Percentiles rank a stretch among this genome's conserved stretches.
phyloP scores from a whole-genome alignment of 371 early-diverging fungal species.

The Mucor indicus region DNA sequence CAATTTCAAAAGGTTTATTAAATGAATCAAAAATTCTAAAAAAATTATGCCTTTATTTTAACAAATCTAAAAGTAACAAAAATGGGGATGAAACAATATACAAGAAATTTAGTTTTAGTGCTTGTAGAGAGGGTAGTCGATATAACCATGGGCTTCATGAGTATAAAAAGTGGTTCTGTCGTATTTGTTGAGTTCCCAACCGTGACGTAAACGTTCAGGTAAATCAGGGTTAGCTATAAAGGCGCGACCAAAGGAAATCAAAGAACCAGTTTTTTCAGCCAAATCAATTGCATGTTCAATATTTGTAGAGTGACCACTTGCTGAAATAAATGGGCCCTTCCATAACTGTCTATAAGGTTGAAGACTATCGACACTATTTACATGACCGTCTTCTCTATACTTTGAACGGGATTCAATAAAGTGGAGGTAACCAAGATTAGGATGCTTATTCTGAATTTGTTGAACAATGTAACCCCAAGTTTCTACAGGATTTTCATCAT shows the following conservation, averaged over 20 bases:
- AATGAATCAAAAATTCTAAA: too few relatives aligned
- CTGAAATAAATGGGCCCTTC: constrained; percentile 27
- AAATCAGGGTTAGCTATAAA: constrained; percentile 28
- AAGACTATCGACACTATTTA: constrained; percentile 2
- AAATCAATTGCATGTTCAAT: constrained; percentile 7
- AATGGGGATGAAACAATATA: too few relatives aligned
- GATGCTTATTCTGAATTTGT: constrained; percentile 16
- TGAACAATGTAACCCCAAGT: constrained; percentile 21
- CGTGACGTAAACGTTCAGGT: constrained; percentile 9
- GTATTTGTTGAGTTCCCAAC: constrained; percentile 11
- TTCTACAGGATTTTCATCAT: constrained; percentile 22
- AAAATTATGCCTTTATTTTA: too few relatives aligned
- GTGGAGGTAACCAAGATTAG: constrained; percentile 23
- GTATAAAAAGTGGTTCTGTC: constrained; percentile 19
- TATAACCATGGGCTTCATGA: constrained; percentile 13
- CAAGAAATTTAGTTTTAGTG: too few relatives aligned
- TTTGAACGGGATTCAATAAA: constrained; percentile 25
- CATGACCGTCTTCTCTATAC: too few relatives aligned
- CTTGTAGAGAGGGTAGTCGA: constrained; percentile 14
- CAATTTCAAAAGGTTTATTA: too few relatives aligned
- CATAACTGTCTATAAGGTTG: constrained; percentile 31
- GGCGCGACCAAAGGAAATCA: constrained; percentile 17
- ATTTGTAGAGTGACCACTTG: constrained; percentile 24
- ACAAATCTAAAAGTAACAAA: too few relatives aligned
- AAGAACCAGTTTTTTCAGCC: constrained; percentile 6